Percentiles rank a stretch among this genome's conserved stretches.
These are phyloP conservation scores for Metschnikowia matae DNA, from an alignment of 805 yeast species.

Conservation along the genomic window DNA sequence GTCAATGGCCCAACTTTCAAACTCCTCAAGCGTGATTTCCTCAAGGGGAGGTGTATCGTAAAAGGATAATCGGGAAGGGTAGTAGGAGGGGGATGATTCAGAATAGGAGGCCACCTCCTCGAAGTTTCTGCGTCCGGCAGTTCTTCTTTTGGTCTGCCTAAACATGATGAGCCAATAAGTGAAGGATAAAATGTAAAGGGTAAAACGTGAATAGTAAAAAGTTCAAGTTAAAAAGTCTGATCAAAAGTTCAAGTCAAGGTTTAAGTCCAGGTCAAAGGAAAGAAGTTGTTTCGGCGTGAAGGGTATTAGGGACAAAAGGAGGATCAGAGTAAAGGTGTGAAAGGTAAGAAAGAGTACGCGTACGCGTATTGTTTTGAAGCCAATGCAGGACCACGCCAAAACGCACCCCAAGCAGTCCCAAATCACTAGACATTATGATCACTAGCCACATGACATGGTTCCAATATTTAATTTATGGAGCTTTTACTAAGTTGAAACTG, in stretches of 20 bases:
- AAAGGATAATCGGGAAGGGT: conserved; percentile 64
- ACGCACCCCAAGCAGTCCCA: neutral
- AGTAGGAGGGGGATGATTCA: conserved; percentile 31
- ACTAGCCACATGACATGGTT: neutral
- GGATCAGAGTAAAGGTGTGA: too few species aligned
- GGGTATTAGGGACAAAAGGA: too few species aligned
- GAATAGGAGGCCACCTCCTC: conserved; percentile 31
- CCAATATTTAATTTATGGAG: too few species aligned
- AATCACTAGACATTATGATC: too few species aligned
- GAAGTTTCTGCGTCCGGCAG: conserved; percentile 69
- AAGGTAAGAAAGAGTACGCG: conserved; percentile 1
- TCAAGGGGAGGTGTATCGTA: conserved; percentile 74
- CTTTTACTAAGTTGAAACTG: too few species aligned
- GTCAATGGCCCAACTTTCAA: conserved; percentile 95
- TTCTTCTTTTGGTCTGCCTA: conserved; percentile 69
- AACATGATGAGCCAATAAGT: conserved; percentile 42
- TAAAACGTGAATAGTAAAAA: neutral
- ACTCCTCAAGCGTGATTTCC: conserved; percentile 88
- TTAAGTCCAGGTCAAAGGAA: too few species aligned
- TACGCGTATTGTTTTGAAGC: conserved; percentile 1
- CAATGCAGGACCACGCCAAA: neutral
- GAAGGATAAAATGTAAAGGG: neutral
- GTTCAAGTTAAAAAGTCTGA: too few species aligned
- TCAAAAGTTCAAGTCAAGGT: too few species aligned
- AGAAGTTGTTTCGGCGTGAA: too few species aligned